Percentiles rank a stretch among this genome's conserved stretches.
Conservation (phyloP, 1,284 basidiomycete genomes). For the Chiua sp. region DNA sequence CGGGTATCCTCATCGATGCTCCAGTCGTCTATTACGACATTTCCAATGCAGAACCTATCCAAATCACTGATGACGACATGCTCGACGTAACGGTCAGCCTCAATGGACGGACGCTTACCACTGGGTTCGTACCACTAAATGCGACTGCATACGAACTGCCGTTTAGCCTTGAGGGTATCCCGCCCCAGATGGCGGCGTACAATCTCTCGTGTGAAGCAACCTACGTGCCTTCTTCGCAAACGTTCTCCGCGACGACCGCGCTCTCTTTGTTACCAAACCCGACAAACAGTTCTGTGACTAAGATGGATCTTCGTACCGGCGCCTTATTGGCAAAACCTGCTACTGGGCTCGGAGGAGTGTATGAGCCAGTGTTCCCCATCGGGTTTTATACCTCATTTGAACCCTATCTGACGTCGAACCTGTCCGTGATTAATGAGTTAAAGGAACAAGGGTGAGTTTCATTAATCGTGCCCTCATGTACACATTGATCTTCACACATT, state of each 20-base stretch:
- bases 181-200: constrained; percentile 31
- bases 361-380: constrained; percentile 68
- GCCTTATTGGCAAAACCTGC: constrained; percentile 63
- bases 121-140: constrained; percentile 34
- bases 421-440: constrained; percentile 60
- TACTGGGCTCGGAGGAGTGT: constrained; percentile 51
- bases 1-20: constrained; percentile 32
- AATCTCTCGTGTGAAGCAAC: constrained; percentile 31
- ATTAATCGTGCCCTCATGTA: background rate
- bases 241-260: constrained; percentile 50
- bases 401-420: constrained; percentile 58
- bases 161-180: constrained; percentile 29
- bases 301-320: constrained; percentile 74
- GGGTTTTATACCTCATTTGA: constrained; percentile 75
- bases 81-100: constrained; percentile 33
- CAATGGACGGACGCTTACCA: constrained; percentile 27
- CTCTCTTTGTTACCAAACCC: constrained; percentile 66
- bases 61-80: constrained; percentile 6
- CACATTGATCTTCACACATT: background rate
- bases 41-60: constrained; percentile 30
- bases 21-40: constrained; percentile 32
- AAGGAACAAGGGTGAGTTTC: constrained; percentile 62
- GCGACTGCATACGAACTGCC: constrained; percentile 30
- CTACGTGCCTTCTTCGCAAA: constrained; percentile 11
- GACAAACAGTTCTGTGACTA: constrained; percentile 60